Conservation (phyloP, 1,284 basidiomycete species). For the Porphyrellus sp. region DNA sequence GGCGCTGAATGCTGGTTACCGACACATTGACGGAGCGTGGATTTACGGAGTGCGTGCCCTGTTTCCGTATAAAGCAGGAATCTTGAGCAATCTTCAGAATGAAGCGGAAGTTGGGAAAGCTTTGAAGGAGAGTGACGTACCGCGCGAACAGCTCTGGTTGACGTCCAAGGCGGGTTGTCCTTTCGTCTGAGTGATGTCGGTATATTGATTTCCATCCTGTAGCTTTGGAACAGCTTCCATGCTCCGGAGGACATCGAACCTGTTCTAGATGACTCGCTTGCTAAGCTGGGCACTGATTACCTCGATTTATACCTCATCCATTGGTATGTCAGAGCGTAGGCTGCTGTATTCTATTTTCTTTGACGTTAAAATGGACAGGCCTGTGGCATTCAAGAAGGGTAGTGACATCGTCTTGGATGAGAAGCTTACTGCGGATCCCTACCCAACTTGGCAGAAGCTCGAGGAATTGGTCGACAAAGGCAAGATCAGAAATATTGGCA, state of each 20-base stretch:
- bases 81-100: conserved; percentile 45
- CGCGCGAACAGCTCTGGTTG: conserved; percentile 66
- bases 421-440: conserved; percentile 67
- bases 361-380: conserved; percentile 40
- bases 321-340: conserved; percentile 51
- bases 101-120: conserved; percentile 76
- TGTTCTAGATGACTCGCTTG: conserved; percentile 65
- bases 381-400: conserved; percentile 64
- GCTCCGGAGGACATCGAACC: conserved; percentile 64
- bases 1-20: conserved; percentile 59
- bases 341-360: neutral
- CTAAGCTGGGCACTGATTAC: conserved; percentile 69
- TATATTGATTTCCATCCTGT: neutral
- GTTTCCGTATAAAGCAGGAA: neutral
- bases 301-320: conserved; percentile 81
- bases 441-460: conserved; percentile 82
- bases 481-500: conserved; percentile 80
- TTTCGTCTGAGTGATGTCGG: neutral
- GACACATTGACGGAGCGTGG: conserved; percentile 78
- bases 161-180: conserved; percentile 45
- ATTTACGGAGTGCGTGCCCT: conserved; percentile 48
- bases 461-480: conserved; percentile 77
- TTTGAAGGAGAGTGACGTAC: conserved; percentile 53
- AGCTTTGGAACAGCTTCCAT: conserved; percentile 72
- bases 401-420: conserved; percentile 52